phyloP scores from a whole-genome alignment of 2,329 filamentous ascomycete genomes.

The Fusarium drepaniforme region DNA sequence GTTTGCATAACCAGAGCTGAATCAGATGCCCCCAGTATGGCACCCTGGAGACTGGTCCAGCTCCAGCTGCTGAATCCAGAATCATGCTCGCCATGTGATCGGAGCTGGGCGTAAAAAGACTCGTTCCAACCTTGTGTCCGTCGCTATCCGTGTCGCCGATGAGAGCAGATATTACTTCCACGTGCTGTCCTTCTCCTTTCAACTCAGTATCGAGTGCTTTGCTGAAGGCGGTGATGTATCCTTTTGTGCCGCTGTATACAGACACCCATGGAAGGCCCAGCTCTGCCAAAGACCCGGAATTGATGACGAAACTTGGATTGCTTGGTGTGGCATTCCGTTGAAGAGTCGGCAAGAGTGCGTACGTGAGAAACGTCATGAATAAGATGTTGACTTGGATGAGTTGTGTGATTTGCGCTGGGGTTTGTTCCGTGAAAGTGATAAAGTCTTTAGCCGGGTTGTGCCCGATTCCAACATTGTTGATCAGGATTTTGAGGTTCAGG shows the following conservation, averaged over 20 bases:
- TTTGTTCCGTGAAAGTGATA: slow-evolving; percentile 2
- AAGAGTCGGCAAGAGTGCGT: background rate
- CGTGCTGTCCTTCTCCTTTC: background rate
- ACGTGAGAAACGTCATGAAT: slow-evolving; percentile 4
- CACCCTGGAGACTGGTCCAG: background rate
- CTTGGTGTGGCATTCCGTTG: background rate
- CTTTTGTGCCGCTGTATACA: slow-evolving; percentile 4
- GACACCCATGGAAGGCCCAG: slow-evolving; percentile 8
- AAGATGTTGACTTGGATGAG: slow-evolving; percentile 11
- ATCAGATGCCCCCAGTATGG: slow-evolving; percentile 3
- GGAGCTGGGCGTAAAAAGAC: slow-evolving; percentile 2
- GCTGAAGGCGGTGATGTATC: slow-evolving; percentile 10
- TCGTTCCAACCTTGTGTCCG: slow-evolving; percentile 8
- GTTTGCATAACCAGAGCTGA: background rate
- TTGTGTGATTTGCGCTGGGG: background rate
- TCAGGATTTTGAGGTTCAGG: background rate
- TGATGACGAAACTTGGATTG: slow-evolving; percentile 5
- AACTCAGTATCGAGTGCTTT: slow-evolving; percentile 2
- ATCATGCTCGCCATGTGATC: slow-evolving; percentile 4
- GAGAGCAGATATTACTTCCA: slow-evolving; percentile 2
- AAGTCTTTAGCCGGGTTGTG: slow-evolving; percentile 3
- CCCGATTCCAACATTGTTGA: slow-evolving; percentile 6
- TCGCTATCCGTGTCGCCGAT: slow-evolving; percentile 8
- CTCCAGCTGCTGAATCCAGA: background rate
- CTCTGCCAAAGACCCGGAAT: slow-evolving; percentile 9